These are phyloP conservation scores for Mycena rosella DNA, from an alignment of 768 basidiomycete species.

Conservation along the genomic window DNA sequence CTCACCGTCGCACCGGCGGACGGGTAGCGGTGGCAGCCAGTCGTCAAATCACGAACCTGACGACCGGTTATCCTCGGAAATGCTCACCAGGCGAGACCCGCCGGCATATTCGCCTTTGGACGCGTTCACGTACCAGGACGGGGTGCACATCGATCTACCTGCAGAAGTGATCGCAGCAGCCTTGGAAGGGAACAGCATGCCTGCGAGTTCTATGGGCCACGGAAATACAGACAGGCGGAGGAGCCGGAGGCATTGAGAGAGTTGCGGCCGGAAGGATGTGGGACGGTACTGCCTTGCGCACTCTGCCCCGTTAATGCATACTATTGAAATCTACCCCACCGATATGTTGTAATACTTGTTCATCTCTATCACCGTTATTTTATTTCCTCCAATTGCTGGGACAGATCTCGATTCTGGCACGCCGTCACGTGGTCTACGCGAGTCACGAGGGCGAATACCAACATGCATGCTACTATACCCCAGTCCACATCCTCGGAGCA, in stretches of 20 bases:
- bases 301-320: conserved; percentile 12
- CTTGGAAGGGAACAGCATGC: conserved; percentile 78
- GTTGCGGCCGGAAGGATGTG: conserved; percentile 1
- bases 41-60: conserved; percentile 39
- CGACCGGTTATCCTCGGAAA: conserved; percentile 50
- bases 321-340: conserved; percentile 31
- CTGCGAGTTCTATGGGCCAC: conserved; percentile 69
- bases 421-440: too few species aligned
- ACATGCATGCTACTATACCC: conserved; percentile 12
- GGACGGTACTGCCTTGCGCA: neutral
- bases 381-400: too few species aligned
- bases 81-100: conserved; percentile 72
- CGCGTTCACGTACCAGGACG: conserved; percentile 85
- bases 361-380: neutral
- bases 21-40: conserved; percentile 48
- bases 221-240: conserved; percentile 67
- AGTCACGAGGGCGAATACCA: too few species aligned
- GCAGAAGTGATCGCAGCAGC: conserved; percentile 94
- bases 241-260: conserved; percentile 64
- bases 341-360: conserved; percentile 39
- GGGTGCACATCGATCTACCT: conserved; percentile 93
- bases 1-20: conserved; percentile 53
- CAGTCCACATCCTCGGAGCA: conserved; percentile 11
- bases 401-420: too few species aligned
- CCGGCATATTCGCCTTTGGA: conserved; percentile 93